Evolutionary conservation across 2,329 filamentous ascomycete genomes (phyloP), one percentile per base, ranked within the genome.

Genomic region (Sphaerostilbella broomeana): DNA sequence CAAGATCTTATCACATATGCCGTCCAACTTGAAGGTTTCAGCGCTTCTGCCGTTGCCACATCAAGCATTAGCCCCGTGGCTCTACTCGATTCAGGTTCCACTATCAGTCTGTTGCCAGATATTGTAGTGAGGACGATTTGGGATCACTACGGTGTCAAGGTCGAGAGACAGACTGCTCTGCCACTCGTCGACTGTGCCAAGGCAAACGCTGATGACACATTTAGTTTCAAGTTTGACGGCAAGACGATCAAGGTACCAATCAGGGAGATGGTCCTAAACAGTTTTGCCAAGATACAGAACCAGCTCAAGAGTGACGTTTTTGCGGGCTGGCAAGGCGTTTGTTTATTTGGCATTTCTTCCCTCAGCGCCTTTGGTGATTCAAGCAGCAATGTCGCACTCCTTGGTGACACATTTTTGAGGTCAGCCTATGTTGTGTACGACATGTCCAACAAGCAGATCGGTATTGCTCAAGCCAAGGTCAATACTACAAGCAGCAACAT

Each of bases 31-130:
- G 36, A 67, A 38, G 58, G 57, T 17, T 68, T 77, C 47, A 62
- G 62, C 31, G 64, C 53, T 37, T 48, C 37, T 7, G 54, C 57
- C n/a, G 47, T 68, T 35, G 56, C 61, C 13, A 52, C 67, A 17
- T 38, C 50, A 19, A 49, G 45, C 35, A 47, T 67, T 42, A 63
- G 73, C 3, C 59, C 72, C 17, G 62, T 73, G 8, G 82, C 80
- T 13, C 70, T 88, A 12, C 73, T 89, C 37, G 84, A 89, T 60
- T 85, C 82, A 1, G 84, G 84, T 28, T 82, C 79, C 25, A 85
- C 79, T 12, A 67, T 86, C 47, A 79, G 72, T 52, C 83, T 84
- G 49, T 63, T 89, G 1, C 84, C 84, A 1, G 68, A 75, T 39
- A 64, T 71, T 38, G 61, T 86, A 20, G 73, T 73, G 10, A 45